Evolutionary conservation across 2,329 filamentous ascomycete species (phyloP), one percentile per base, ranked within the genome.

Genomic region (Apiospora phragmitis): DNA sequence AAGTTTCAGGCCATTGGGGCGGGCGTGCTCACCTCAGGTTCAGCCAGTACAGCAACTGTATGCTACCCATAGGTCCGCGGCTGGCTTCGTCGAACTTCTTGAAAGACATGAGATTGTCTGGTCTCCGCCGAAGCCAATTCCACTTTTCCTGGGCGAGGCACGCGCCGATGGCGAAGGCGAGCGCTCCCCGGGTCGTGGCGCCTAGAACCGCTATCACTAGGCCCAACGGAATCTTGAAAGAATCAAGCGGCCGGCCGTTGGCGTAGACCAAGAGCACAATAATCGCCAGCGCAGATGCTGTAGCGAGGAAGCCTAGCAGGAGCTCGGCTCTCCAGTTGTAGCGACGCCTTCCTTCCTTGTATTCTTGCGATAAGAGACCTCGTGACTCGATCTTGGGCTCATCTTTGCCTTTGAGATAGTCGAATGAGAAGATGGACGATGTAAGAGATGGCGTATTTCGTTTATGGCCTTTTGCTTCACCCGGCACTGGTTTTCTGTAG

Each of bases 61-160:
- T 24, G n/a, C 41, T 62, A 11, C 69, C 69, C 69, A 67, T 68
- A 4, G 69, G 65, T 4, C 69, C 69, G 1, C 69, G 69, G 21
- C 69, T 70, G 38, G 69, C 69, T 9, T 70, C 65, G 12, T 70
- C 65, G n/a, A 70, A 70, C 9, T 42, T 59, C 18, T 68, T 55
- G 51, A 70, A 70, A 0, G 66, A 35, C 6, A 41, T 35, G 24
- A 70, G 66, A 35, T 24, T 59, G 29, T 70, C 69, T 12, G 65
- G 16, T 1, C 43, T 21, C 65, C 51, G 32, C 11, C 67, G 26
- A 21, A 70, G 68, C 69, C 69, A 70, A 29, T 70, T 70, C 69
- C 69, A 68, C 66, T 70, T 70, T 11, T 68, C 62, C 51, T 68
- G 69, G 4, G 65, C 69, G 12, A 68, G 49, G 14, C 65, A 70